Conservation (phyloP, 768 basidiomycete species). For the Exidia glandulosa region DNA sequence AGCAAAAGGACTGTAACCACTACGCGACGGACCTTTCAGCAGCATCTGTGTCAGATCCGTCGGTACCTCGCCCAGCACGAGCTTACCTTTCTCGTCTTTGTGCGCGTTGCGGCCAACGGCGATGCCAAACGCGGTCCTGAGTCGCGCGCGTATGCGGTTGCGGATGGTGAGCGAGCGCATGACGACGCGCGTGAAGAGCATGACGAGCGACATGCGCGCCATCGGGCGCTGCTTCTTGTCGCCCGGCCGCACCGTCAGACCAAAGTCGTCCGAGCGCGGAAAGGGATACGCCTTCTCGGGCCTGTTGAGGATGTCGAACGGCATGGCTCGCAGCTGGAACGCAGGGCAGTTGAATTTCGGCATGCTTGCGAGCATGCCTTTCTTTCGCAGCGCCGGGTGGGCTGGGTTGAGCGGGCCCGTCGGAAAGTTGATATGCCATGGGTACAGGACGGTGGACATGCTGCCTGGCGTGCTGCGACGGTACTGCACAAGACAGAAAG, state of each 20-base stretch:
- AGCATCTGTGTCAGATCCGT: neutral
- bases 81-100: neutral
- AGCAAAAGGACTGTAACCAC: neutral
- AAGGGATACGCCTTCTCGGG: neutral
- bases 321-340: neutral
- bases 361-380: neutral
- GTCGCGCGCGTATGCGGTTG: neutral
- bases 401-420: neutral
- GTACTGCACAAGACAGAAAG: neutral
- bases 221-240: neutral
- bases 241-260: neutral
- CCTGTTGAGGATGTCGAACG: neutral
- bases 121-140: neutral
- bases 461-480: neutral
- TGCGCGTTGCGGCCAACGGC: neutral
- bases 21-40: neutral
- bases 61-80: neutral
- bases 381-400: neutral
- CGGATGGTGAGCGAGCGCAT: neutral
- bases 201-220: neutral
- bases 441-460: neutral
- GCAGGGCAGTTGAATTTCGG: neutral
- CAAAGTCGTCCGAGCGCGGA: neutral
- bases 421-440: neutral
- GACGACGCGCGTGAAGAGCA: neutral